Percentiles rank a stretch among this genome's conserved stretches.
phyloP scores from a whole-genome alignment of 2,329 filamentous ascomycete genomes.

The Aspergillus sp. region DNA sequence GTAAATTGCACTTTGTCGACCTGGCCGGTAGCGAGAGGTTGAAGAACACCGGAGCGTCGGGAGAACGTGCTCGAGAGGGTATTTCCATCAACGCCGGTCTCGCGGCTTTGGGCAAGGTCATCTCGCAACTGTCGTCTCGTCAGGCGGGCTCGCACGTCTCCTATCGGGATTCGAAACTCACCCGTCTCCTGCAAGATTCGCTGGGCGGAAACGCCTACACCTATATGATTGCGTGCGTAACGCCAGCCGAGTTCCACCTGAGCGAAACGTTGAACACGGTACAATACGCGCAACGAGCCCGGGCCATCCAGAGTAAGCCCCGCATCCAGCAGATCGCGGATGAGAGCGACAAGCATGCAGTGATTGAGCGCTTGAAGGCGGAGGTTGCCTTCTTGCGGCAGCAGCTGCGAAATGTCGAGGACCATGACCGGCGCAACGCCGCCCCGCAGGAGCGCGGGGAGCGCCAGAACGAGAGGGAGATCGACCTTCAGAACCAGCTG shows the following conservation, averaged over 20 bases:
- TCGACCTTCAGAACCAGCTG: constrained; percentile 89
- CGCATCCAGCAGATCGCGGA: constrained; percentile 88
- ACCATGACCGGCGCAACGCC: constrained; percentile 57
- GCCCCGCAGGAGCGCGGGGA: constrained; percentile 70
- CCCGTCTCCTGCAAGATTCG: constrained; percentile 91
- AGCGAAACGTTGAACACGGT: constrained; percentile 98
- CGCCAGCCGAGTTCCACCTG: constrained; percentile 91
- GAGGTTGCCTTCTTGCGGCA: constrained; percentile 92
- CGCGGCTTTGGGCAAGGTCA: constrained; percentile 94
- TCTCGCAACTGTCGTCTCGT: constrained; percentile 92
- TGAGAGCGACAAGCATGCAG: constrained; percentile 87
- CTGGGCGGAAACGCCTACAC: constrained; percentile 96
- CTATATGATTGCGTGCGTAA: constrained; percentile 99
- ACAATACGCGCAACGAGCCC: constrained; percentile 92
- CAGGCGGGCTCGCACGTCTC: constrained; percentile 87
- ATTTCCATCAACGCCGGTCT: constrained; percentile 98
- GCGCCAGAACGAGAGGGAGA: constrained; percentile 78
- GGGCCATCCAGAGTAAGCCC: constrained; percentile 96
- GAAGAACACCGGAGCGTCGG: constrained; percentile 95
- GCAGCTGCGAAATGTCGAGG: constrained; percentile 83
- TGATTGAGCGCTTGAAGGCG: constrained; percentile 89
- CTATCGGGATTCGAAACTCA: constrained; percentile 96
- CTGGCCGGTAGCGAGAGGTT: constrained; percentile 92
- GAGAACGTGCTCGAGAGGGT: constrained; percentile 89
- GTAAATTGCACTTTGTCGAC: constrained; percentile 98